phyloP scores from a whole-genome alignment of 345 rosid species.

The Psidium friedrichsthalianum region DNA sequence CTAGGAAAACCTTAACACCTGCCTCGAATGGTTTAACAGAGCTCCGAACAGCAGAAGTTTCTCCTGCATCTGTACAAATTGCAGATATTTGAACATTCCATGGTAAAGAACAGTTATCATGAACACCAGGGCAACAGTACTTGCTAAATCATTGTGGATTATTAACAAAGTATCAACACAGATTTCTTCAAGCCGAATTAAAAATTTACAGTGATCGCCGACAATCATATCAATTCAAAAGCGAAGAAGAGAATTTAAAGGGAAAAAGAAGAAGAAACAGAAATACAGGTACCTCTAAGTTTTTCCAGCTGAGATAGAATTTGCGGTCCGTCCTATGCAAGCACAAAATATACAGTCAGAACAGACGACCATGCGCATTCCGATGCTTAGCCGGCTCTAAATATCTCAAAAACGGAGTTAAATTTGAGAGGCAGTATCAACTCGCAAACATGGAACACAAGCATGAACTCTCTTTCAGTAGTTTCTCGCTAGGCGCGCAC shows the following conservation, averaged over 20 bases:
- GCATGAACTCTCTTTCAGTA: neutral
- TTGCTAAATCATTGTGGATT: neutral
- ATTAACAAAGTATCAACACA: neutral
- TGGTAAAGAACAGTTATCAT: too few relatives aligned
- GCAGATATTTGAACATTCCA: neutral
- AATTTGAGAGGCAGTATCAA: neutral
- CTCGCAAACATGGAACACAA: neutral
- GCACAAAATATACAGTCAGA: neutral
- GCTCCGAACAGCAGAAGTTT: neutral
- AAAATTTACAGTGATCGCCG: neutral
- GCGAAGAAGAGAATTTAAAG: neutral
- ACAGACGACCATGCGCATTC: neutral
- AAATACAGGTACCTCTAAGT: conserved; percentile 33
- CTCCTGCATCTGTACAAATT: conserved; percentile 2
- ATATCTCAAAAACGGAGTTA: neutral
- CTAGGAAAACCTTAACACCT: neutral
- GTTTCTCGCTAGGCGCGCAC: conserved; percentile 16
- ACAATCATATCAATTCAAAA: neutral
- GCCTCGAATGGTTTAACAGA: neutral
- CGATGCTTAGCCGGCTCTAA: too few relatives aligned
- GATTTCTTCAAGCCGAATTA: neutral
- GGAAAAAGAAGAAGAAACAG: neutral
- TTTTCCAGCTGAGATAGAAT: conserved; percentile 58
- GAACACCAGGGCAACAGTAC: neutral
- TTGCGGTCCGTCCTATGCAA: conserved; percentile 40